Evolutionary conservation across 73 alveolate genomes (phyloP).

Genomic region (Tetrahymena malaccensis): DNA sequence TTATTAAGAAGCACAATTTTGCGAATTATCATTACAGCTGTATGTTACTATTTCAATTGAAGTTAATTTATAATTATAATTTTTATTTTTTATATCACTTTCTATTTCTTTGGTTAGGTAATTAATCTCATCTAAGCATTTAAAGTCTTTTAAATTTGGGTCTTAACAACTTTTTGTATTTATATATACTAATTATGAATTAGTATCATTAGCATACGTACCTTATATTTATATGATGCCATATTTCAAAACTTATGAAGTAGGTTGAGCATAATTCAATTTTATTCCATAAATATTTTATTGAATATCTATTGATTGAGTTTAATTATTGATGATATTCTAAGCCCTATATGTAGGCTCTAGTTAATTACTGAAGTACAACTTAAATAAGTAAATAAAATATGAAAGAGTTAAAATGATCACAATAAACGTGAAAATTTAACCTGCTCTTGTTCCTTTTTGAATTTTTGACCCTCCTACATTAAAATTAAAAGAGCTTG

Average conservation of each 20-base stretch:
- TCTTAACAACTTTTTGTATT: neutral
- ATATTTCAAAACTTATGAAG: no score
- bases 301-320: neutral
- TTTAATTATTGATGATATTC: no score
- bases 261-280: no score
- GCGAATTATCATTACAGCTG: neutral
- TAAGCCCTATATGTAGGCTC: neutral
- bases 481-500: neutral
- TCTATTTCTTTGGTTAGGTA: no score
- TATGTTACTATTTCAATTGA: no score
- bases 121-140: neutral
- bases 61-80: neutral
- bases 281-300: neutral
- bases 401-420: neutral
- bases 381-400: neutral
- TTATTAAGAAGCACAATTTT: neutral
- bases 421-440: neutral
- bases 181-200: no score
- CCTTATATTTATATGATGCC: neutral
- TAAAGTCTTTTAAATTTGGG: neutral
- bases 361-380: no score
- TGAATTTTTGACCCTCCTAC: neutral
- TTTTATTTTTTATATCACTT: no score
- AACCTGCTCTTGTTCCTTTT: neutral
- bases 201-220: neutral